These are phyloP conservation scores for Lojkania enalia DNA, from an alignment of 2,329 filamentous ascomycete species.

Conservation along the genomic window DNA sequence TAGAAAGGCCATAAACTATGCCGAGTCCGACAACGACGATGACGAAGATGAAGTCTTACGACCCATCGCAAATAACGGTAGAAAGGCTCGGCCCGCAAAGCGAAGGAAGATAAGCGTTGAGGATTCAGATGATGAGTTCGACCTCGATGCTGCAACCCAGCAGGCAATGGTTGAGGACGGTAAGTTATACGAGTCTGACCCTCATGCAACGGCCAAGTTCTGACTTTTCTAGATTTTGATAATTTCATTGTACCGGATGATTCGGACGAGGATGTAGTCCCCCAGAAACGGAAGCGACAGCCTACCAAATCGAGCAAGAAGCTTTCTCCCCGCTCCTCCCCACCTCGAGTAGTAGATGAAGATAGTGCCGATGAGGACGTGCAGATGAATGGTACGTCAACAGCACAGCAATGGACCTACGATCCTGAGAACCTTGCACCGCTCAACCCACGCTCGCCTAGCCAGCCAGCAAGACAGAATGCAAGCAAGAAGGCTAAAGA, in stretches of 20 bases:
- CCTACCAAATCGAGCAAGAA: conserved; percentile 65
- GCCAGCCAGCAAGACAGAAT: conserved; percentile 36
- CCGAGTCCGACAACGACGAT: conserved; percentile 78
- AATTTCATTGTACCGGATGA: conserved; percentile 90
- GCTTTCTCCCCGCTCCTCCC: conserved; percentile 51
- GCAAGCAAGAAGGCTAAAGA: conserved; percentile 43
- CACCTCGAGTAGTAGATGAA: conserved; percentile 49
- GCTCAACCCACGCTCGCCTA: conserved; percentile 51
- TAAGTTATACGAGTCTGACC: conserved; percentile 6
- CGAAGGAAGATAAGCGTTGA: conserved; percentile 66
- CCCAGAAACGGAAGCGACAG: conserved; percentile 71
- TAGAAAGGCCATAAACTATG: conserved; percentile 74
- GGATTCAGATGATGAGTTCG: conserved; percentile 68
- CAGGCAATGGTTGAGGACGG: conserved; percentile 62
- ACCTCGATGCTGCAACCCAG: conserved; percentile 60
- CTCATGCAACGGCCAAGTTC: neutral
- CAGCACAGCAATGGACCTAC: conserved; percentile 80
- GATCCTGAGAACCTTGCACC: conserved; percentile 63
- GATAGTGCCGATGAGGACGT: conserved; percentile 60
- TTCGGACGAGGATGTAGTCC: conserved; percentile 68
- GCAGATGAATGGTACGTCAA: conserved; percentile 63
- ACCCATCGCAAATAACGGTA: conserved; percentile 52
- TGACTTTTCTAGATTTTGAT: conserved; percentile 65
- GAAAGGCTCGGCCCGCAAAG: conserved; percentile 55
- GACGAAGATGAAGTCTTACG: conserved; percentile 74